phyloP scores from a whole-genome alignment of 2,329 filamentous ascomycete genomes.

The Mycosphaerella arachidis region DNA sequence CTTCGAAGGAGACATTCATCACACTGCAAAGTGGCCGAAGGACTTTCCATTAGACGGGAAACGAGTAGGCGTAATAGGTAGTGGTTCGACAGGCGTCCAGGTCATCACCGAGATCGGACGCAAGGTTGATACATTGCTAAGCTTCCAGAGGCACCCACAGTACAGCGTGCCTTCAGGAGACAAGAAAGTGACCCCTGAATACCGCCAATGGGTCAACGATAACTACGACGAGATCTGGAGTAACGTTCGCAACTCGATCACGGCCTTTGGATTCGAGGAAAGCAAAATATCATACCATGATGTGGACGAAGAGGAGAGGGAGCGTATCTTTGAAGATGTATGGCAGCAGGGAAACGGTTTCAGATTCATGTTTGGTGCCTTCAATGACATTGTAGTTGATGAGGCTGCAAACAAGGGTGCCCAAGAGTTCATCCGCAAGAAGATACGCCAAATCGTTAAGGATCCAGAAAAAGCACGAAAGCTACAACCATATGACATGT shows the following conservation, averaged over 20 bases:
- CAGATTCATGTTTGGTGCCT: slow-evolving; percentile 50
- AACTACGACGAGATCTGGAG: slow-evolving; percentile 34
- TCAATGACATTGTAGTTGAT: slow-evolving; percentile 50
- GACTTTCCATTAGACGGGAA: slow-evolving; percentile 30
- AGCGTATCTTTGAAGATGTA: slow-evolving; percentile 45
- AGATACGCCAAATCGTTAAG: slow-evolving; percentile 47
- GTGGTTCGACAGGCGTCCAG: slow-evolving; percentile 42
- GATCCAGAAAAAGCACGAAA: slow-evolving; percentile 49
- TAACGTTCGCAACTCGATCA: slow-evolving; percentile 26
- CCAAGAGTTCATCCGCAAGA: slow-evolving; percentile 54
- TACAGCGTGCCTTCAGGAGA: slow-evolving; percentile 35
- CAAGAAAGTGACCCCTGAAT: slow-evolving; percentile 23
- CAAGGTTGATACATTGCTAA: slow-evolving; percentile 27
- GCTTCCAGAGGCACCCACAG: slow-evolving; percentile 38
- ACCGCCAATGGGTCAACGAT: slow-evolving; percentile 32
- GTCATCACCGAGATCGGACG: slow-evolving; percentile 22
- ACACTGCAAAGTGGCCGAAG: slow-evolving; percentile 39
- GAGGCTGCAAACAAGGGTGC: slow-evolving; percentile 48
- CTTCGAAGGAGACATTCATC: slow-evolving; percentile 39
- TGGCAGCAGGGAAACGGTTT: slow-evolving; percentile 52
- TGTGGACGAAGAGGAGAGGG: slow-evolving; percentile 36
- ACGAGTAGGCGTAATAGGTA: slow-evolving; percentile 40
- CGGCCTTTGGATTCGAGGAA: slow-evolving; percentile 35
- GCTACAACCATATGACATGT: slow-evolving; percentile 49
- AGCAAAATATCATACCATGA: slow-evolving; percentile 21